These are phyloP conservation scores for Lipomyces lipofer DNA, from an alignment of 805 yeast genomes.

Conservation along the genomic window DNA sequence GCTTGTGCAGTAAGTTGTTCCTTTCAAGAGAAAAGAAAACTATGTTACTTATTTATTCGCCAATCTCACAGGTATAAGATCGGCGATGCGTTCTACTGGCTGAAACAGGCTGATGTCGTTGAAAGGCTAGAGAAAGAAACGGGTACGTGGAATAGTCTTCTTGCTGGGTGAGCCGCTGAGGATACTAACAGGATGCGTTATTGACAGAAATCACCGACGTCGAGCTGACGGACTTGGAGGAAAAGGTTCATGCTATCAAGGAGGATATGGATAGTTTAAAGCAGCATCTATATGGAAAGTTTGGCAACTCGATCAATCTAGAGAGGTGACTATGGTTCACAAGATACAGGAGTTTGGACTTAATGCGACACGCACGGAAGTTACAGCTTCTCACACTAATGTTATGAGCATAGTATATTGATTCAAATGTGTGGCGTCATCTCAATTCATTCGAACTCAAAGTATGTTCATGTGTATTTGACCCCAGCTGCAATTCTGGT, in stretches of 20 bases:
- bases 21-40: too few relatives aligned
- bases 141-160: slow-evolving; percentile 33
- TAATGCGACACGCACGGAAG: too few relatives aligned
- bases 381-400: too few relatives aligned
- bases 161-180: not conserved
- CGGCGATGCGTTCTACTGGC: slow-evolving; percentile 74
- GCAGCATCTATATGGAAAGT: slow-evolving; percentile 76
- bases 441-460: too few relatives aligned
- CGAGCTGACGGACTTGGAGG: slow-evolving; percentile 50
- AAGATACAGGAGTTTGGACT: too few relatives aligned
- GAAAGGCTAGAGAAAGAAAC: slow-evolving; percentile 65
- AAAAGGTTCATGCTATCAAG: slow-evolving; percentile 53
- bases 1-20: slow-evolving; percentile 34
- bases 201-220: slow-evolving; percentile 46
- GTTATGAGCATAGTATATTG: too few relatives aligned
- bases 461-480: too few relatives aligned
- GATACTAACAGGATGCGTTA: not conserved
- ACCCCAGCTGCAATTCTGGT: too few relatives aligned
- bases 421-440: too few relatives aligned
- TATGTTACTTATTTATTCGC: not conserved
- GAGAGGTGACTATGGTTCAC: too few relatives aligned
- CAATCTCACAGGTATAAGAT: slow-evolving; percentile 60
- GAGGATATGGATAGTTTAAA: slow-evolving; percentile 62
- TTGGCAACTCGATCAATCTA: slow-evolving; percentile 84
- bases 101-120: slow-evolving; percentile 66